These are phyloP conservation scores for Cyclotella baltica DNA, from an alignment of 108 stramenopile species.

Conservation along the genomic window DNA sequence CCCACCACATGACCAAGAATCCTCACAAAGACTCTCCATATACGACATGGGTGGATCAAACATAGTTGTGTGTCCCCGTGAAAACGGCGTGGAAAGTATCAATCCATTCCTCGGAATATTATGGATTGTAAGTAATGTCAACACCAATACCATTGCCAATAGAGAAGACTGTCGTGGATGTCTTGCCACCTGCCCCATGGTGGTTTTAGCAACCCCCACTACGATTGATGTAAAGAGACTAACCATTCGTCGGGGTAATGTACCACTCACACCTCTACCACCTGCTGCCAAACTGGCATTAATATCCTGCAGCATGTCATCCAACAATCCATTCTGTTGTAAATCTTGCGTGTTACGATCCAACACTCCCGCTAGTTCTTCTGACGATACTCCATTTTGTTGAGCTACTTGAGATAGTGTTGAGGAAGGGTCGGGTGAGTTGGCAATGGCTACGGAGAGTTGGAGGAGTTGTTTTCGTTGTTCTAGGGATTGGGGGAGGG, in stretches of 20 bases:
- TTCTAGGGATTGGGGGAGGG: constrained; percentile 61
- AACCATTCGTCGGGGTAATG: constrained; percentile 52
- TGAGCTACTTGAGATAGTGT: constrained; percentile 71
- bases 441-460: constrained; percentile 67
- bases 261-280: constrained; percentile 20
- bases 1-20: constrained; percentile 18
- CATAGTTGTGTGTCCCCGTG: constrained; percentile 65
- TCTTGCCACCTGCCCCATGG: constrained; percentile 41
- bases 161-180: constrained; percentile 65
- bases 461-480: constrained; percentile 77
- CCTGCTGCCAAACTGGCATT: constrained; percentile 37
- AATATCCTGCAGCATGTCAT: constrained; percentile 37
- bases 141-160: constrained; percentile 22
- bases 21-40: constrained; percentile 33
- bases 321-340: constrained; percentile 42
- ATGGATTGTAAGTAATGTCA: constrained; percentile 45
- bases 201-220: constrained; percentile 47
- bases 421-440: constrained; percentile 73
- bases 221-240: constrained; percentile 48
- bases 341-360: constrained; percentile 71
- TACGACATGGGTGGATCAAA: constrained; percentile 56
- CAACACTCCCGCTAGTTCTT: constrained; percentile 69
- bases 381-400: constrained; percentile 63
- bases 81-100: constrained; percentile 61
- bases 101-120: constrained; percentile 75